Conservation (phyloP, 495 filamentous ascomycete species). For the Niebla homalea region DNA sequence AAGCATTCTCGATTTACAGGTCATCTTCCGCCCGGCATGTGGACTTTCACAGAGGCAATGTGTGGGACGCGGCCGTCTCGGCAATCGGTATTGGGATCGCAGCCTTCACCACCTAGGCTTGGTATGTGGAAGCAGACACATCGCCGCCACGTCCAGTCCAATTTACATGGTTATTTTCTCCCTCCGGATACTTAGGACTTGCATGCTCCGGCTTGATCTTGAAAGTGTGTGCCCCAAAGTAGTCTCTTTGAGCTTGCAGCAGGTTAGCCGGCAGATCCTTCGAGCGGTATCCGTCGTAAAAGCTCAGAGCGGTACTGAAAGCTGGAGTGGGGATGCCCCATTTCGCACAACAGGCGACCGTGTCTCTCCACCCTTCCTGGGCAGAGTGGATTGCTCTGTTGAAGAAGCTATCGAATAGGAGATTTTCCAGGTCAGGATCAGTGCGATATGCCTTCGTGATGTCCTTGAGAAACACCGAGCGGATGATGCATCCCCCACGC, state of each 20-base stretch:
- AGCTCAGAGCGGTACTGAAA: conserved; percentile 89
- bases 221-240: conserved; percentile 99
- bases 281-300: conserved; percentile 97
- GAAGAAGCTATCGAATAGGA: conserved; percentile 98
- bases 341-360: conserved; percentile 78
- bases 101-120: conserved; percentile 52
- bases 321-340: conserved; percentile 91
- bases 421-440: conserved; percentile 91
- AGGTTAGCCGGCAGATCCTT: conserved; percentile 94
- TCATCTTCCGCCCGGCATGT: too few relatives aligned
- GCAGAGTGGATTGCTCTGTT: conserved; percentile 96
- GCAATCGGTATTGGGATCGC: background rate
- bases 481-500: conserved; percentile 99
- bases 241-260: conserved; percentile 95
- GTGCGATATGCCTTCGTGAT: conserved; percentile 94
- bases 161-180: conserved; percentile 94
- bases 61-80: background rate
- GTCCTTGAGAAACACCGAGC: conserved; percentile 98
- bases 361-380: conserved; percentile 90
- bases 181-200: conserved; percentile 68
- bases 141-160: conserved; percentile 98
- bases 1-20: too few relatives aligned
- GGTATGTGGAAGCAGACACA: conserved; percentile 92
- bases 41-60: too few relatives aligned
- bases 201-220: conserved; percentile 85